Evolutionary conservation across 2,329 filamentous ascomycete genomes (phyloP).

Genomic region (Blastomyces emzantsi): DNA sequence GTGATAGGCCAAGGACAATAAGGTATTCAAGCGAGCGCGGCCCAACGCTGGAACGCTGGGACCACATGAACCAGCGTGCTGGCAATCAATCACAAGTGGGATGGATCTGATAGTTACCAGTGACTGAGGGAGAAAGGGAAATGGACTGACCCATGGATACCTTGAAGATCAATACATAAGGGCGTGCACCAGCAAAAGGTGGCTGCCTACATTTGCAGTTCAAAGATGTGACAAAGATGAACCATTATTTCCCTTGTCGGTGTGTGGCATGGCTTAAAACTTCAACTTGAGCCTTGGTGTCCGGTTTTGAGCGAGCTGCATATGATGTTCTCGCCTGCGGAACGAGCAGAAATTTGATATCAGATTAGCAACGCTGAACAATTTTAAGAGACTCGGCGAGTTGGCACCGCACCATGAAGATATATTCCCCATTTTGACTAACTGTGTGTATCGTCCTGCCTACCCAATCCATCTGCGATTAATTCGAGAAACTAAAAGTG

Average conservation of each 20-base stretch:
- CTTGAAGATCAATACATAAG: not conserved
- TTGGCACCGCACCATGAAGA: not conserved
- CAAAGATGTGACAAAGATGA: not conserved
- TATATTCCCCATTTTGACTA: not conserved
- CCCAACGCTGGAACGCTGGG: not conserved
- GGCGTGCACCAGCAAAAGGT: not conserved
- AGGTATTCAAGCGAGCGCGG: not conserved
- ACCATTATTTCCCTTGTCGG: not conserved
- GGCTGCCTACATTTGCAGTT: not conserved
- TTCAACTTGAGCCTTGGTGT: not conserved
- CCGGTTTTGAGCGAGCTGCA: not conserved
- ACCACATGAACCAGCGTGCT: not conserved
- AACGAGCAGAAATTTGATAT: not conserved
- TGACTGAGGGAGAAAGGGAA: not conserved
- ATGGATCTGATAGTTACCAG: not conserved
- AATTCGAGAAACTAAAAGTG: not conserved
- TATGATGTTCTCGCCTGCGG: not conserved
- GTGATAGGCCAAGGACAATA: not conserved
- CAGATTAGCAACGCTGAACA: not conserved
- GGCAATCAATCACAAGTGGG: not conserved
- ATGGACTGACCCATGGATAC: not conserved
- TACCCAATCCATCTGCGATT: not conserved
- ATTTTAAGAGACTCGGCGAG: not conserved
- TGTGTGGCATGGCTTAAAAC: not conserved
- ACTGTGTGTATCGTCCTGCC: not conserved